Percentiles rank a stretch among this genome's conserved stretches.
Conservation (phyloP, 192 early-diverging fungal species). For the Kickxella alabastrina region DNA sequence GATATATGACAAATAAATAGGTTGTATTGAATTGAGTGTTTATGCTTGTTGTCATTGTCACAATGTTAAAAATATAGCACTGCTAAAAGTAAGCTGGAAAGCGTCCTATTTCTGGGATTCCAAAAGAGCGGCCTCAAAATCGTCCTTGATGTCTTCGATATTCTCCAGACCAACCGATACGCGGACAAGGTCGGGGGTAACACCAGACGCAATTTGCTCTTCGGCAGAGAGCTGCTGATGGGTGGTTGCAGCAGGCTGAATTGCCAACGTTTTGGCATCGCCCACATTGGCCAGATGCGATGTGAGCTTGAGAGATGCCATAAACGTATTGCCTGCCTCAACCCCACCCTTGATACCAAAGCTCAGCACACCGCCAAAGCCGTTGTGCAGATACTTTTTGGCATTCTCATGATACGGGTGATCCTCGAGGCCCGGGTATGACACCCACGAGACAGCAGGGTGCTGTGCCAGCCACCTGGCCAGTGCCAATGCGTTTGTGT, state of each 20-base stretch:
- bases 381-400: slow-evolving; percentile 74
- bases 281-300: slow-evolving; percentile 96
- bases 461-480: slow-evolving; percentile 75
- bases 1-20: too few species aligned
- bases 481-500: slow-evolving; percentile 72
- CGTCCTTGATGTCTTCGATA: slow-evolving; percentile 66
- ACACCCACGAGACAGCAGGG: slow-evolving; percentile 78
- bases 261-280: slow-evolving; percentile 84
- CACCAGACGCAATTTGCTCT: slow-evolving; percentile 75
- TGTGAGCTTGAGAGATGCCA: slow-evolving; percentile 73
- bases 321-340: slow-evolving; percentile 62
- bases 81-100: too few species aligned
- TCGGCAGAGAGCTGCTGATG: slow-evolving; percentile 83
- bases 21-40: too few species aligned
- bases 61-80: too few species aligned
- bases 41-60: too few species aligned
- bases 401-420: slow-evolving; percentile 79
- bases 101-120: background rate
- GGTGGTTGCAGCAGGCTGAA: slow-evolving; percentile 80
- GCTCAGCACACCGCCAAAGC: slow-evolving; percentile 84
- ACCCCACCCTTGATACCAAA: slow-evolving; percentile 64
- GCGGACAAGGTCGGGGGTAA: slow-evolving; percentile 76
- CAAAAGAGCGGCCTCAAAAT: slow-evolving; percentile 57
- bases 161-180: slow-evolving; percentile 84
- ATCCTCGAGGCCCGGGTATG: slow-evolving; percentile 76